Conservation (phyloP, 352 stramenopile genomes). For the Hyaloperonospora brassicae region DNA sequence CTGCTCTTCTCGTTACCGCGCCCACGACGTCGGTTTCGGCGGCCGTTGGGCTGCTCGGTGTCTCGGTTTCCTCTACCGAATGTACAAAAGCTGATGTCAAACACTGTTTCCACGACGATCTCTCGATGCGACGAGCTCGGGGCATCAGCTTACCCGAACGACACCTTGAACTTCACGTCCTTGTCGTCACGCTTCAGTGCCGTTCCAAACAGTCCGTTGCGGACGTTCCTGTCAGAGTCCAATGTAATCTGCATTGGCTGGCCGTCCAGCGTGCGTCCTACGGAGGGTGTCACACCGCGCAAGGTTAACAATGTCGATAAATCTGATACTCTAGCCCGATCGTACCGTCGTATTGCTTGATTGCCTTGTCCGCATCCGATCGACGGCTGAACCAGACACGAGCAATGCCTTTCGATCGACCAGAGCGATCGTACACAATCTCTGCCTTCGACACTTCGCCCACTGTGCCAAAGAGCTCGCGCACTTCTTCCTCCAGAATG, state of each 20-base stretch:
- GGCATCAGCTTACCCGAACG: slow-evolving; percentile 41
- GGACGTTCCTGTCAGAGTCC: slow-evolving; percentile 63
- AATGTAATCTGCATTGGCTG: slow-evolving; percentile 71
- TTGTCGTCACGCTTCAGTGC: slow-evolving; percentile 52
- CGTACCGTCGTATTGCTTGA: slow-evolving; percentile 78
- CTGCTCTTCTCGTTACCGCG: slow-evolving; percentile 22
- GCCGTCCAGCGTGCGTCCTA: slow-evolving; percentile 65
- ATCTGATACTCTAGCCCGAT: not conserved
- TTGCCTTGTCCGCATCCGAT: slow-evolving; percentile 64
- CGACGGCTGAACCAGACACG: slow-evolving; percentile 69
- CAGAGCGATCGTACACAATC: slow-evolving; percentile 77
- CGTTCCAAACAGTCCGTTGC: slow-evolving; percentile 69
- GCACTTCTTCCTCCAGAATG: slow-evolving; percentile 75
- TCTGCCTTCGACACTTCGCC: slow-evolving; percentile 70
- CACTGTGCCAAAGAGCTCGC: slow-evolving; percentile 71
- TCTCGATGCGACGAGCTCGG: no score
- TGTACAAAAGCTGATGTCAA: slow-evolving; percentile 3
- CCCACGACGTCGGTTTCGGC: slow-evolving; percentile 38
- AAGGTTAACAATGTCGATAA: not conserved
- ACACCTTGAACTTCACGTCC: slow-evolving; percentile 76
- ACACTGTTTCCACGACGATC: not conserved
- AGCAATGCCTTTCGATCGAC: slow-evolving; percentile 71
- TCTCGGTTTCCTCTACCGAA: slow-evolving; percentile 23
- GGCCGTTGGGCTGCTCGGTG: slow-evolving; percentile 33
- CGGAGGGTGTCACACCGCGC: not conserved